phyloP scores from a whole-genome alignment of 768 basidiomycete genomes.

The Collybia nuda region DNA sequence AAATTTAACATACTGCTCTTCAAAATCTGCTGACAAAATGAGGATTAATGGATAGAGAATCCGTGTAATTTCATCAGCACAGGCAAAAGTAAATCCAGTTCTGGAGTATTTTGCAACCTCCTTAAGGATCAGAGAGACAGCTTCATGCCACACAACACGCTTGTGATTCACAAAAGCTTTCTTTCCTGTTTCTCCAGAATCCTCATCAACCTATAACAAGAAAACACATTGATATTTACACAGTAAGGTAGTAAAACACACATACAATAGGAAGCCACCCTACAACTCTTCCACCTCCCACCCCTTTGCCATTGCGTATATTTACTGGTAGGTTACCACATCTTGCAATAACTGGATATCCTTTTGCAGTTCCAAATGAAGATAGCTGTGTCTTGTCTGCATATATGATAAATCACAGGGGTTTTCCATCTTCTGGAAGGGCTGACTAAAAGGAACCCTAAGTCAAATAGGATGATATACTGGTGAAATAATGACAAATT shows the following conservation, averaged over 20 bases:
- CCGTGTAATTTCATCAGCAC: too few species aligned
- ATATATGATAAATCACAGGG: constrained; percentile 31
- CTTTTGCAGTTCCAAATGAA: constrained; percentile 31
- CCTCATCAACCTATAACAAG: too few species aligned
- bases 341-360: constrained; percentile 32
- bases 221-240: too few species aligned
- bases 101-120: constrained; percentile 19
- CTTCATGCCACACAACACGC: constrained; percentile 25
- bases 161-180: constrained; percentile 19
- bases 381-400: constrained; percentile 37
- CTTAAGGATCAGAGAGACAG: too few species aligned
- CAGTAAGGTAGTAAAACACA: too few species aligned
- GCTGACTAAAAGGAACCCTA: too few species aligned
- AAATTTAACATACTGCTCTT: constrained; percentile 31
- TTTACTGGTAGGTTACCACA: constrained; percentile 27
- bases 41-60: constrained; percentile 25
- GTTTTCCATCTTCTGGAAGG: constrained; percentile 24
- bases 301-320: constrained; percentile 29
- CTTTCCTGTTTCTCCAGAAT: constrained; percentile 20
- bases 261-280: constrained; percentile 37
- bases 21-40: constrained; percentile 28
- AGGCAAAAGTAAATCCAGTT: too few species aligned
- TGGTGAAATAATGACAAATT: background rate
- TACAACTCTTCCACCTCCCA: constrained; percentile 32
- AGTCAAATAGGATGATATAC: too few species aligned